Percentiles rank a stretch among this genome's conserved stretches.
phyloP scores from a whole-genome alignment of 495 filamentous ascomycete genomes.

The Xylaria castorea region DNA sequence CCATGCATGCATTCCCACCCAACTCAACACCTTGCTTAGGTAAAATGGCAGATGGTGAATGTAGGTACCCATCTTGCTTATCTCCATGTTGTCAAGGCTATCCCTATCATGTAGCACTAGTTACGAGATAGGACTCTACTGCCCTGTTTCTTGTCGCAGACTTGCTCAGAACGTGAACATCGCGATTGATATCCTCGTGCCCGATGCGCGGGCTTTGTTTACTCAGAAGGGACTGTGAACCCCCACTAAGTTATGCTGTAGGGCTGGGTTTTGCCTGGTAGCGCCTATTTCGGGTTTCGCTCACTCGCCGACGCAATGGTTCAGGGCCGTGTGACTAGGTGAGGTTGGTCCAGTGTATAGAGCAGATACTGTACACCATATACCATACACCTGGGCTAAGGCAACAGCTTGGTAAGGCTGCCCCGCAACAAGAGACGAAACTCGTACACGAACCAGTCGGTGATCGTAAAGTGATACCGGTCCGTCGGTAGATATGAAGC shows the following conservation, averaged over 20 bases:
- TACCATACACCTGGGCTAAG: background rate
- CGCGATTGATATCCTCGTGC: background rate
- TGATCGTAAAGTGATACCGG: background rate
- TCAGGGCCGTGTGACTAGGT: background rate
- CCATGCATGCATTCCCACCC: slow-evolving; percentile 25
- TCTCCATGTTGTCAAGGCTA: background rate
- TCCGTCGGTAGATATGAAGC: background rate
- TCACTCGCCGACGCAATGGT: slow-evolving; percentile 18
- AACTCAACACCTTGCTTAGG: slow-evolving; percentile 6
- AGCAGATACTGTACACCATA: background rate
- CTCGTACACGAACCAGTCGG: slow-evolving; percentile 20
- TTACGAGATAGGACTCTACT: background rate
- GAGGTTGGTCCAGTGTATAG: background rate
- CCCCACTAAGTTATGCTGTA: background rate
- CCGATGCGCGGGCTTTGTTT: background rate
- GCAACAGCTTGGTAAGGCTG: slow-evolving; percentile 13
- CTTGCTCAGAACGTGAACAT: background rate
- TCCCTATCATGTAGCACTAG: background rate
- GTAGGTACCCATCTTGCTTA: slow-evolving; percentile 18
- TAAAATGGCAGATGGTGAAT: slow-evolving; percentile 14
- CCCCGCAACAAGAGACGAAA: slow-evolving; percentile 1
- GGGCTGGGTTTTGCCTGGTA: background rate
- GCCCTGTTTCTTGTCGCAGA: background rate
- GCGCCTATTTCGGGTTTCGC: slow-evolving; percentile 19
- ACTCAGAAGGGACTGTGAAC: background rate